These are phyloP conservation scores for Plasmodium vinckei DNA, from an alignment of 169 alveolate species.

Conservation along the genomic window DNA sequence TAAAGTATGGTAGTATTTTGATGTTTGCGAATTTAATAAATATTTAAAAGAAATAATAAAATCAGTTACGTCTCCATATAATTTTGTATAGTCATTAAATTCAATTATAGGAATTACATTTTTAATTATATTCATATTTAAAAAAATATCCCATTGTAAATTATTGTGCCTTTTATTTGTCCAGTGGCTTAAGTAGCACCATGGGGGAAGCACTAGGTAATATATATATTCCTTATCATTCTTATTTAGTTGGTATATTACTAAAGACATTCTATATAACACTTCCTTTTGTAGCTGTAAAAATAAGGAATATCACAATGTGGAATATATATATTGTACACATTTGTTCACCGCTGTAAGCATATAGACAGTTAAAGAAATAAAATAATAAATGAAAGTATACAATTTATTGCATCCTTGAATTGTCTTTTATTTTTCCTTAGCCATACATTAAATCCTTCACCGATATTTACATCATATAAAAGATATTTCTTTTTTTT, in stretches of 20 bases:
- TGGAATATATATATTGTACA: too few relatives aligned
- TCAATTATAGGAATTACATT: slow-evolving; percentile 74
- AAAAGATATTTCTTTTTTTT: slow-evolving; percentile 57
- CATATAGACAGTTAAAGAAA: too few relatives aligned
- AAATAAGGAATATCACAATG: not conserved
- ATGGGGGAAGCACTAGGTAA: slow-evolving; percentile 78
- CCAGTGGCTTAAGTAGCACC: slow-evolving; percentile 80
- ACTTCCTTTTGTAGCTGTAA: slow-evolving; percentile 78
- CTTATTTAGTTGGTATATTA: slow-evolving; percentile 43
- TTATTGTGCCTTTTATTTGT: not conserved
- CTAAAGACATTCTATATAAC: slow-evolving; percentile 54
- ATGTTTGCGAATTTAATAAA: not conserved
- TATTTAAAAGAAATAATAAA: slow-evolving; percentile 25
- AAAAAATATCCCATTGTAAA: slow-evolving; percentile 34
- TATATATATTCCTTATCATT: slow-evolving; percentile 15
- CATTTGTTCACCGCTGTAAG: too few relatives aligned
- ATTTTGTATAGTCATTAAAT: slow-evolving; percentile 21
- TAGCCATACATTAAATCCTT: slow-evolving; percentile 77
- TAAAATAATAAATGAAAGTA: too few relatives aligned
- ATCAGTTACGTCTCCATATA: slow-evolving; percentile 23
- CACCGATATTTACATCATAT: slow-evolving; percentile 80
- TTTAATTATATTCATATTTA: slow-evolving; percentile 20
- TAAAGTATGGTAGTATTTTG: not conserved
- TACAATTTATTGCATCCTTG: too few relatives aligned
- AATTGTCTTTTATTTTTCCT: not conserved